These are phyloP conservation scores for Exophiala sp. DNA, from an alignment of 2,329 filamentous ascomycete species.

Conservation along the genomic window DNA sequence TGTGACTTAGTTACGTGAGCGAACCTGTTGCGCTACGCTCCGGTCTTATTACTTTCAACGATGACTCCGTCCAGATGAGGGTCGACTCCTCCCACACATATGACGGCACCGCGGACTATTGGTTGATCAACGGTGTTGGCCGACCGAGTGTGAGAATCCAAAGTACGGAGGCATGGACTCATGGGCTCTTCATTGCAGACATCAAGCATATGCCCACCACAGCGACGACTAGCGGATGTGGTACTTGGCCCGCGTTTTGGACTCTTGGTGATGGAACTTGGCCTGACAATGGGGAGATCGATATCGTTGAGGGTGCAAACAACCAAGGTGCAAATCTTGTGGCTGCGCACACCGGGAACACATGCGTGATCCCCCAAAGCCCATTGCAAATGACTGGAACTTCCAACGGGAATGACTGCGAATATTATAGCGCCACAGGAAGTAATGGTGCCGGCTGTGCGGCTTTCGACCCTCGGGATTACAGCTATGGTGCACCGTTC, in stretches of 20 bases:
- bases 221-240: conserved; percentile 35
- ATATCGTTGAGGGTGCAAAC: conserved; percentile 51
- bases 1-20: conserved; percentile 38
- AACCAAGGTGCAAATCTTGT: conserved; percentile 38
- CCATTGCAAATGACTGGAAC: conserved; percentile 45
- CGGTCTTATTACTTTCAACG: conserved; percentile 29
- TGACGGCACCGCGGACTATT: conserved; percentile 33
- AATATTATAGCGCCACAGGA: conserved; percentile 39
- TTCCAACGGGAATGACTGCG: conserved; percentile 35
- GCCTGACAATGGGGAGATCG: conserved; percentile 45
- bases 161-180: conserved; percentile 40
- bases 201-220: conserved; percentile 44
- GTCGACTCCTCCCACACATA: conserved; percentile 25
- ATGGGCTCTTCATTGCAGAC: conserved; percentile 45
- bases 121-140: conserved; percentile 38
- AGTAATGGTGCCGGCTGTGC: conserved; percentile 37
- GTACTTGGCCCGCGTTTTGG: conserved; percentile 40
- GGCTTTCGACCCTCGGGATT: conserved; percentile 29
- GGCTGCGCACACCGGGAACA: conserved; percentile 44
- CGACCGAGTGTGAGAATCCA: conserved; percentile 44
- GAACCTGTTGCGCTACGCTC: conserved; percentile 33
- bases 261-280: conserved; percentile 40
- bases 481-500: conserved; percentile 48
- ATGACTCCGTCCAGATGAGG: conserved; percentile 27
- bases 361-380: conserved; percentile 39